A percentile compares a stretch with the other conserved stretches of the same genome.
These are phyloP conservation scores for Mytilinidion resinicola DNA, from an alignment of 495 filamentous ascomycete genomes.

Conservation along the genomic window DNA sequence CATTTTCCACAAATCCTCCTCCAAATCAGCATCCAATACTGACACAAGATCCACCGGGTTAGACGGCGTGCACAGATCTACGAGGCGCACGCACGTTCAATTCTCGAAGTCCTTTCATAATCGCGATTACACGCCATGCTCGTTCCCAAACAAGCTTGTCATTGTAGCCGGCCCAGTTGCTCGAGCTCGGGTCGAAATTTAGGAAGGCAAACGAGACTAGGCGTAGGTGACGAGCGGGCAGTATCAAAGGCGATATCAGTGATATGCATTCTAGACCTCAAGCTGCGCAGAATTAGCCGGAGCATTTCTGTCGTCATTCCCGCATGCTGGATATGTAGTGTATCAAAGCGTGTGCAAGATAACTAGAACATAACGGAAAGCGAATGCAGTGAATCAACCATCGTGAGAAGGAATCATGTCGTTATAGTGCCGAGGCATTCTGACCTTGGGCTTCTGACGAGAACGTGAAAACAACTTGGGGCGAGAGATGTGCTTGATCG, in stretches of 20 bases:
- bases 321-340: neutral
- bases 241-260: neutral
- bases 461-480: neutral
- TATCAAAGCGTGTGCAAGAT: neutral
- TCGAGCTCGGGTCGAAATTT: neutral
- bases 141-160: constrained; percentile 3
- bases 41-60: neutral
- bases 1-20: neutral
- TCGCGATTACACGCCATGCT: constrained; percentile 1
- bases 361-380: neutral
- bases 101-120: neutral
- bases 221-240: neutral
- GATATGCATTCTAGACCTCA: neutral
- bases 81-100: neutral
- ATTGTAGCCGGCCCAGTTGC: neutral
- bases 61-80: neutral
- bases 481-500: neutral
- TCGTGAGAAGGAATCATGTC: neutral
- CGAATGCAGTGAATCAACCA: neutral
- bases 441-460: neutral
- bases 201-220: neutral
- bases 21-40: neutral
- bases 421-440: neutral
- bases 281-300: neutral
- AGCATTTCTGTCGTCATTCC: neutral